Evolutionary conservation across 345 rosid genomes (phyloP), one percentile per base, ranked within the genome.

Genomic region (Hibiscus syriacus): DNA sequence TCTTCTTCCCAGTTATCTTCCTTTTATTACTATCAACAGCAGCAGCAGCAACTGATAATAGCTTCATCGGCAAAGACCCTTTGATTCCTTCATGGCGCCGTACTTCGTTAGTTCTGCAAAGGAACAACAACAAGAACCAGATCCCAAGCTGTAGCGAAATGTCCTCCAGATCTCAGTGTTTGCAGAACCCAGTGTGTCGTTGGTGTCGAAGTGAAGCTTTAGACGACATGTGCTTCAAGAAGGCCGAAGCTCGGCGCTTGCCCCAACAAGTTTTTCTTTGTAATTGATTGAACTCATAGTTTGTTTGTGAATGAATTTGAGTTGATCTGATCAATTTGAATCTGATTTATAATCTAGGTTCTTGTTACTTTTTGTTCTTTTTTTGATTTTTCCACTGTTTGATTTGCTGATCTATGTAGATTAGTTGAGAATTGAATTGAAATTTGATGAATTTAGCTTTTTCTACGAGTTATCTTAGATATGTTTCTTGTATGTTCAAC

Each of bases 201-300:
- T 90, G 97, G 97, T 90, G 97, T 74, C 79, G 78, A n/a, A 90
- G 94, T 50, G 85, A 86, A 30, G 87, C 78, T 77, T 88, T 90
- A 0, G 90, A 87, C 62, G 94, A 87, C 71, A 82, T 79, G 80
- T 90, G 97, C 80, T 90, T 87, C 34, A 65, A 64, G 74, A 85
- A 78, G 78, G 32, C 76, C 45, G 92, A 90, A 67, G 82, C 97
- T 67, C 68, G 87, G 86, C 80, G 88, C 69, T 74, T 90, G 70
- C 97, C 97, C 27, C 77, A 77, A 38, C 88, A 86, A 85, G 90
- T 86, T 63, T 90, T 87, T 66, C 62, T 79, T 70, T 90, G 97
- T 72, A 78, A 83, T 4, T 81, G 66, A 73, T 23, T 45, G 17
- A 39, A 20, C 22, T 22, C 2, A 0, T 46, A 46, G 52, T 46